phyloP scores from a whole-genome alignment of 306 rosid genomes.

The Casuarina glauca region DNA sequence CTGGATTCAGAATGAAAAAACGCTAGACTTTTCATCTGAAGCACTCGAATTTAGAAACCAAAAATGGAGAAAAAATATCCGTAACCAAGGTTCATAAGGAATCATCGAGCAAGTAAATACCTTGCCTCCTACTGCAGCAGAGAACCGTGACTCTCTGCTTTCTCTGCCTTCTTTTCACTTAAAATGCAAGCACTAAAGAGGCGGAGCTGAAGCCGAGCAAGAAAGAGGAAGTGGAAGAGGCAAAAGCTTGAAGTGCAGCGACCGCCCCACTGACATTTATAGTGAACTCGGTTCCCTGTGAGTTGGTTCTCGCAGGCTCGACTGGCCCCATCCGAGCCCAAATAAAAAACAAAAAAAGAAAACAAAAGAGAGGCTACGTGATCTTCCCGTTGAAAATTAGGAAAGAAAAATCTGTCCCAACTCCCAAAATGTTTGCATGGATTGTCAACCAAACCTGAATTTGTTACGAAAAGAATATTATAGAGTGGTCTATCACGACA shows the following conservation, averaged over 20 bases:
- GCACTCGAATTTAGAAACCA: not conserved
- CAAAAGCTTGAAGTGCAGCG: not conserved
- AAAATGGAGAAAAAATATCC: not conserved
- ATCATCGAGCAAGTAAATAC: not conserved
- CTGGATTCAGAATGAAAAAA: not conserved
- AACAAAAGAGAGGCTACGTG: too few relatives aligned
- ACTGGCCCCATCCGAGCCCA: too few relatives aligned
- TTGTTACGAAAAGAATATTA: too few relatives aligned
- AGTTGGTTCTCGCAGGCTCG: too few relatives aligned
- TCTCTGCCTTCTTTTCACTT: not conserved
- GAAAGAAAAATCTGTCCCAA: too few relatives aligned
- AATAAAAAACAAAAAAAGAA: too few relatives aligned
- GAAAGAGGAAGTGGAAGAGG: not conserved
- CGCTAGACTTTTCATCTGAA: not conserved
- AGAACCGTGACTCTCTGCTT: not conserved
- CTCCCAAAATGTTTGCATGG: too few relatives aligned
- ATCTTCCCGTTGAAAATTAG: too few relatives aligned
- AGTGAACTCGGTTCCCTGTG: too few relatives aligned
- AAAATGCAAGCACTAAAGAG: not conserved
- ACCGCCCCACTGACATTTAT: too few relatives aligned
- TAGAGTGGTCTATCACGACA: too few relatives aligned
- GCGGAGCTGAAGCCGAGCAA: not conserved
- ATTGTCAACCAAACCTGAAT: too few relatives aligned
- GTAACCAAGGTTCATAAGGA: not conserved
- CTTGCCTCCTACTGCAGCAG: not conserved